Percentiles rank a stretch among this genome's conserved stretches.
These are phyloP conservation scores for Globisporangium splendens DNA, from an alignment of 352 stramenopile genomes.

Conservation along the genomic window DNA sequence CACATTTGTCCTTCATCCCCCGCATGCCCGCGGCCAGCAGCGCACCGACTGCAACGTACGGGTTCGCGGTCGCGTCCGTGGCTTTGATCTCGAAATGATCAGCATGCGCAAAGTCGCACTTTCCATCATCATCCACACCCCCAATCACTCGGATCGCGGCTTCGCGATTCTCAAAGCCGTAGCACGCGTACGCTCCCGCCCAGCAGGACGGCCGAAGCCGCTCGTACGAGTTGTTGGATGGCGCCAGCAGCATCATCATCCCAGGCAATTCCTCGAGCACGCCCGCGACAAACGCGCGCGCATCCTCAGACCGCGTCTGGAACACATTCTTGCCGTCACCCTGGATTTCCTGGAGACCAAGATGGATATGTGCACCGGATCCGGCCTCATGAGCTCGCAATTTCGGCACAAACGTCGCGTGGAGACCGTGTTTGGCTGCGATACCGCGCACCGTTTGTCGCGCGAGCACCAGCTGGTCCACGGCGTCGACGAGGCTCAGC, in stretches of 20 bases:
- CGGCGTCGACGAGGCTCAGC: constrained; percentile 13
- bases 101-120: neutral
- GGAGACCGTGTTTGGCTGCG: constrained; percentile 14
- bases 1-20: constrained; percentile 7
- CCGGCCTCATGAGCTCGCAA: constrained; percentile 14
- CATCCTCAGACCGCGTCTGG: neutral
- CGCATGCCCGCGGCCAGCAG: constrained; percentile 22
- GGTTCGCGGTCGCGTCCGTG: constrained; percentile 26
- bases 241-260: constrained; percentile 23
- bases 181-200: constrained; percentile 28
- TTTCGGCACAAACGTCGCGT: constrained; percentile 25
- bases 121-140: neutral
- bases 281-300: constrained; percentile 15
- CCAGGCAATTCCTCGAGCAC: constrained; percentile 19
- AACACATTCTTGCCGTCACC: constrained; percentile 10
- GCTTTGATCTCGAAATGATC: constrained; percentile 32
- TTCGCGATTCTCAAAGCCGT: constrained; percentile 32
- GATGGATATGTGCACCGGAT: constrained; percentile 20
- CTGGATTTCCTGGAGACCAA: constrained; percentile 15
- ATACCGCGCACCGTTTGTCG: constrained; percentile 22
- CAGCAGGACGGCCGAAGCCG: constrained; percentile 26
- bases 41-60: constrained; percentile 25
- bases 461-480: constrained; percentile 25
- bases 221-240: constrained; percentile 26
- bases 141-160: constrained; percentile 23